These are phyloP conservation scores for Pestalotiopsis sp. DNA, from an alignment of 2,329 filamentous ascomycete genomes.

Conservation along the genomic window DNA sequence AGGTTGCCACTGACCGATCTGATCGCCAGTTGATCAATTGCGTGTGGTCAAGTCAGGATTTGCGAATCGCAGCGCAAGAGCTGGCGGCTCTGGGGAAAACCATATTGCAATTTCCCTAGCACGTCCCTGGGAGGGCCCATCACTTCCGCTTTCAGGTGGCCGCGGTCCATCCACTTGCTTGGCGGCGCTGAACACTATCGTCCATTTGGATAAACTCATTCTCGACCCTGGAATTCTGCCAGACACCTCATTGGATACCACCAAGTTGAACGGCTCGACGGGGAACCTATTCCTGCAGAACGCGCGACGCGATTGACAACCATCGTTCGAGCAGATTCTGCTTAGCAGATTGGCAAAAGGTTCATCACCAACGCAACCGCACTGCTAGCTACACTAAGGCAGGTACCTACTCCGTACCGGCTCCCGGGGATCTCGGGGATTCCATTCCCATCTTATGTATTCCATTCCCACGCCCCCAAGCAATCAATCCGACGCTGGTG, in stretches of 20 bases:
- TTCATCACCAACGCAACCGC: neutral
- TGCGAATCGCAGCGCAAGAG: neutral
- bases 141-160: neutral
- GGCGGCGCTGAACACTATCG: constrained; percentile 5
- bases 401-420: no score
- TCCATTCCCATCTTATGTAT: neutral
- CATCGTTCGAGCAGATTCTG: constrained; percentile 1
- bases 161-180: neutral
- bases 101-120: constrained; percentile 9
- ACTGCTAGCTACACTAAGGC: neutral
- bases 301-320: neutral
- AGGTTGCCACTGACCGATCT: neutral
- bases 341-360: neutral
- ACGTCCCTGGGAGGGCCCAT: neutral
- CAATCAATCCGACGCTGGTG: neutral
- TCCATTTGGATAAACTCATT: constrained; percentile 5
- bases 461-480: neutral
- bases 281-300: constrained; percentile 2
- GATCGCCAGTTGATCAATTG: neutral
- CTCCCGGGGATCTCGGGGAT: neutral
- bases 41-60: constrained; percentile 1
- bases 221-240: constrained; percentile 3
- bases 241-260: constrained; percentile 6
- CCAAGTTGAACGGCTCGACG: neutral
- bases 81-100: neutral